Evolutionary conservation across 2,329 filamentous ascomycete genomes (phyloP), one percentile per base, ranked within the genome.

Genomic region (Trematosphaeria pertusa): DNA sequence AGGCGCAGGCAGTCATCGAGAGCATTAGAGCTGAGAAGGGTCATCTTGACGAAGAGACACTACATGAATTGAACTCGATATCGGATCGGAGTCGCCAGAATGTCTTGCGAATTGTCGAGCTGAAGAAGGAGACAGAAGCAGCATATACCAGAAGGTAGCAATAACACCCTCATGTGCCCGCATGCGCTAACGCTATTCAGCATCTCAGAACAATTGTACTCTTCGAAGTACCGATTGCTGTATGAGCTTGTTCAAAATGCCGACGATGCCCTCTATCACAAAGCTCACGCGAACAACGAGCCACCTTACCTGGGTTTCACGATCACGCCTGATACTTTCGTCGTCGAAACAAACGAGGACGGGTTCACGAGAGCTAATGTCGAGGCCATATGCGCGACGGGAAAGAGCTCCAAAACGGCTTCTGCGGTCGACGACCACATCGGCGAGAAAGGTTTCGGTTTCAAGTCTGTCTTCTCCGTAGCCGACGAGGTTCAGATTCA

Each of bases 311-410:
- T 65, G 0, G 43, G 14, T 39, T 69, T 64, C 45, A 47, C 4
- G 11, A 43, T 67, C 5, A 54, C 58, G 11, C 47, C 17, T 0
- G 54, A 62, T 0, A 60, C 38, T 0, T 68, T 84, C 0, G 43
- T 76, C 0, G 50, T 82, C 3, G 76, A 73, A 20, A 70, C 59
- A n/a, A 76, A 76, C 35, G 73, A 75, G 47, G 65, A 81, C 46
- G 74, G 73, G 2, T 76, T 76, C 48, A 66, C 54, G 2, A 32
- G 57, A 10, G 52, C 53, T 4, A 64, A 77, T 45, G 49, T 76
- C 12, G 37, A 56, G 21, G 67, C 74, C 0, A 74, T 77, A 5
- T 77, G 73, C 48, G 52, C 46, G 5, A 69, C 65, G 9, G 67
- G 69, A 3, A 43, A 64, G 31, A 71, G 73, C 51, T 71, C 71